These are phyloP conservation scores for Blastocystis hominis DNA, from an alignment of 352 stramenopile genomes.

Conservation along the genomic window DNA sequence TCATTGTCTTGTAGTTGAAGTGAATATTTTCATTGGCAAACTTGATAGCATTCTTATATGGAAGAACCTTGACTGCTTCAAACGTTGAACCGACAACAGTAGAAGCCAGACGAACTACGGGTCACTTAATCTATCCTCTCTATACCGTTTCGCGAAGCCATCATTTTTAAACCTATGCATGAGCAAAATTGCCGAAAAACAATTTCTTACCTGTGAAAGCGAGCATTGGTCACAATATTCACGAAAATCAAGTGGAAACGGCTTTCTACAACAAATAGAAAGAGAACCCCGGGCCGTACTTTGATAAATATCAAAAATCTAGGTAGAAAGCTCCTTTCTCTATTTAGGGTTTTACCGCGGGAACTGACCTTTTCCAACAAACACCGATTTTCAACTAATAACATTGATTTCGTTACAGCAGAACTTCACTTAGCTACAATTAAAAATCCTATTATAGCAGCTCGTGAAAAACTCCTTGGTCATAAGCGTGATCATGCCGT, in stretches of 20 bases:
- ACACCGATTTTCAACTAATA: neutral
- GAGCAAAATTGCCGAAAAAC: neutral
- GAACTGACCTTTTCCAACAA: neutral
- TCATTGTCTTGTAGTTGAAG: constrained; percentile 27
- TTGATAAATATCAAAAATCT: neutral
- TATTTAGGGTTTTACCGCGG: neutral
- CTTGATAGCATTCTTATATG: constrained; percentile 54
- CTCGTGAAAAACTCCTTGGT: constrained; percentile 73
- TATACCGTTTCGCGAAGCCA: neutral
- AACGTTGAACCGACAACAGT: constrained; percentile 14
- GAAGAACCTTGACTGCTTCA: neutral
- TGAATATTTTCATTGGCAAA: constrained; percentile 23
- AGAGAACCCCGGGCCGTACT: neutral
- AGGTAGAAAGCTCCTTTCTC: neutral
- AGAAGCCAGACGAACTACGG: constrained; percentile 36
- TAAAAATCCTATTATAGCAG: constrained; percentile 17
- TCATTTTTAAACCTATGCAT: constrained; percentile 16
- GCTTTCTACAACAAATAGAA: neutral
- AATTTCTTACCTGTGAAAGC: constrained; percentile 16
- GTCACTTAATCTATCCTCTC: neutral
- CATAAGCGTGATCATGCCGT: constrained; percentile 98
- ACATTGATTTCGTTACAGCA: neutral
- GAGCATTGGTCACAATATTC: constrained; percentile 13
- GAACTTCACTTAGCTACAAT: neutral
- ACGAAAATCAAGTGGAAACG: neutral